Percentiles rank a stretch among this genome's conserved stretches.
Conservation (phyloP, 805 yeast species). For the Suhomyces canberraensis region DNA sequence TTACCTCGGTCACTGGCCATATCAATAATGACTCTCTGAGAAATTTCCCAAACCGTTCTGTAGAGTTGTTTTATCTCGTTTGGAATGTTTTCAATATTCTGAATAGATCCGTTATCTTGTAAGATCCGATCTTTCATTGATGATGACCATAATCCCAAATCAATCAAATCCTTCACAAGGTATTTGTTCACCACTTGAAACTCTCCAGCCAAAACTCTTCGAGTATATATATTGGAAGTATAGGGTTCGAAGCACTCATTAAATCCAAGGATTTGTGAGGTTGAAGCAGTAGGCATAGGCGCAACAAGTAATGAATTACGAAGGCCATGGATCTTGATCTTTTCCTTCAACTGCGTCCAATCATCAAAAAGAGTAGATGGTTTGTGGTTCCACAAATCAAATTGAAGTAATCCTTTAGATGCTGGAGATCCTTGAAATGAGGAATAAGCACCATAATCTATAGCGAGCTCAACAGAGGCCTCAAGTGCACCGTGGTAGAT, state of each 20-base stretch:
- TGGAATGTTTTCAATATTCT: conserved; percentile 52
- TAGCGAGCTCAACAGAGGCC: conserved; percentile 53
- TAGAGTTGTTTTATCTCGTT: conserved; percentile 52
- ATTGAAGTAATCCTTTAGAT: conserved; percentile 54
- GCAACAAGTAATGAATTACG: conserved; percentile 61
- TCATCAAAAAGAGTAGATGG: conserved; percentile 49
- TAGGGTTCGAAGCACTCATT: conserved; percentile 64
- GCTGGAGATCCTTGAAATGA: conserved; percentile 58
- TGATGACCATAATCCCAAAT: conserved; percentile 57
- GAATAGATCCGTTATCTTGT: conserved; percentile 57
- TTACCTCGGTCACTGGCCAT: conserved; percentile 52
- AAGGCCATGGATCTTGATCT: conserved; percentile 47
- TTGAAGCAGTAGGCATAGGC: conserved; percentile 68
- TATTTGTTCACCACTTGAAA: conserved; percentile 62
- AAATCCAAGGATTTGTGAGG: conserved; percentile 59
- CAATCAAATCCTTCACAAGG: conserved; percentile 55
- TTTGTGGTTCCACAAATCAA: conserved; percentile 56
- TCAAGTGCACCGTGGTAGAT: conserved; percentile 59
- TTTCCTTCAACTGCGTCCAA: conserved; percentile 55
- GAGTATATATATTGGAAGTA: conserved; percentile 59
- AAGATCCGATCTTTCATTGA: conserved; percentile 55
- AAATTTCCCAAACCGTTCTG: conserved; percentile 62
- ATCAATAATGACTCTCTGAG: conserved; percentile 57
- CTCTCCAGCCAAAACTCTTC: conserved; percentile 64
- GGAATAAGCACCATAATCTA: conserved; percentile 48